Conservation (phyloP, 2,329 filamentous ascomycete species). For the Magnaporthales sp. region DNA sequence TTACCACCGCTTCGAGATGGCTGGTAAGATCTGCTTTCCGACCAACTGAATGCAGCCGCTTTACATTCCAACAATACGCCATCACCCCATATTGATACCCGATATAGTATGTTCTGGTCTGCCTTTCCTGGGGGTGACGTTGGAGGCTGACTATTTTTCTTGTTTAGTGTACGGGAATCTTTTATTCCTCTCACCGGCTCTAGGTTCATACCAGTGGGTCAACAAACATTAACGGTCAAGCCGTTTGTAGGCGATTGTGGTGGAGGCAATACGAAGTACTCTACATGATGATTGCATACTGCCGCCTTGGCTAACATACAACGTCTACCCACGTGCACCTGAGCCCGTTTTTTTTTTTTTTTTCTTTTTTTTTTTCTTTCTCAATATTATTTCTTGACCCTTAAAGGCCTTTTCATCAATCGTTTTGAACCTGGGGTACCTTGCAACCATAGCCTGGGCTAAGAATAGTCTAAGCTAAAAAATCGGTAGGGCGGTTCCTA, state of each 20-base stretch:
- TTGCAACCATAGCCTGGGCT: background rate
- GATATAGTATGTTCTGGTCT: background rate
- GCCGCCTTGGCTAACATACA: background rate
- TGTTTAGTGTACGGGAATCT: background rate
- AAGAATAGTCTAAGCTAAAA: background rate
- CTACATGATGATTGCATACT: background rate
- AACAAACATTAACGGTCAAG: background rate
- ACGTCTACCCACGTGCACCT: background rate
- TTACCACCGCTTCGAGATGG: background rate
- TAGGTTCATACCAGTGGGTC: background rate
- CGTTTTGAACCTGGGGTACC: background rate
- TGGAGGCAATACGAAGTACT: constrained; percentile 2
- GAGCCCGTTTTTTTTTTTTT: no score
- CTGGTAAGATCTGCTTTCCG: background rate
- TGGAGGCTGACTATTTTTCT: background rate
- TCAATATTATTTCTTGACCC: background rate
- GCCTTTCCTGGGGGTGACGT: background rate
- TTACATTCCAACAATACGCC: background rate
- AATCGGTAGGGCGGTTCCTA: background rate
- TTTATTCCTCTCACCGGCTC: background rate
- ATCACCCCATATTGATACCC: constrained; percentile 4
- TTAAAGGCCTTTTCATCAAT: no score
- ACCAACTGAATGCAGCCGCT: background rate
- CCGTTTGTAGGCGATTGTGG: background rate
- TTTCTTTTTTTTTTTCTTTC: background rate